Base-by-base conservation (phyloP, 768 basidiomycete species). In the Daedalea quercina region DNA sequence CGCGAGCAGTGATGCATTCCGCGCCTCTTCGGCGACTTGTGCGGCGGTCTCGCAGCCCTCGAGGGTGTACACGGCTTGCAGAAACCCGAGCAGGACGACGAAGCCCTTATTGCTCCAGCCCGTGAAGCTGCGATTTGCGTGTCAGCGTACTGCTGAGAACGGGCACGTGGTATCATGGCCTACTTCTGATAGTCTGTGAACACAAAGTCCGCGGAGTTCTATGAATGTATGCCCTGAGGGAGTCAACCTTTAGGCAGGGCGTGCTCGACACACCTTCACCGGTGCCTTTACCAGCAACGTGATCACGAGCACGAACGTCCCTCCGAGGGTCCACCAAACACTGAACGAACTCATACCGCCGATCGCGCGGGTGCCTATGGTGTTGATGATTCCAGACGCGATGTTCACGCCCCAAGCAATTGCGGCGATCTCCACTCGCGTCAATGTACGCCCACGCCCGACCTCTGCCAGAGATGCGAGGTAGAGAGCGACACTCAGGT, bases 11-110 rank as follows among this genome's bases (percentile, higher is more conserved):
- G 79, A 77, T 0, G 80, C 80, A 19, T 76, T 74, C 45, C 73
- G 68, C 28, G 79, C 79, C 61, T 82, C 80, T 63, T 82, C 80
- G 4, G 80, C 80, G 7, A 82, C 75, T 60, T 82, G 80, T n/a
- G 81, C 80, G 37, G 80, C 79, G 3, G 80, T 82, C 60, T 81
- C 80, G 60, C 79, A 81, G 22, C 80, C 80, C 65, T 80, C 80
- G 24, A 81, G 70, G 1, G 80, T 80, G 57, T 81, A 81, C 12
- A 81, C 80, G 6, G 79, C 78, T 73, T 78, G 77, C 2, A 78
- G 73, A 60, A 82, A 81, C 9, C 80, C 80, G 12, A 81, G 70
- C 23, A 81, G 72, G 44, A 80, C 76, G 24, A 81, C 80, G 56
- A 82, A 81, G 22, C 76, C 79, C 46, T 68, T 72, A 31, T 73